Percentiles rank a stretch among this genome's conserved stretches.
Conservation (phyloP, 176 grass and related monocot species). For the Eleusine coracana region DNA sequence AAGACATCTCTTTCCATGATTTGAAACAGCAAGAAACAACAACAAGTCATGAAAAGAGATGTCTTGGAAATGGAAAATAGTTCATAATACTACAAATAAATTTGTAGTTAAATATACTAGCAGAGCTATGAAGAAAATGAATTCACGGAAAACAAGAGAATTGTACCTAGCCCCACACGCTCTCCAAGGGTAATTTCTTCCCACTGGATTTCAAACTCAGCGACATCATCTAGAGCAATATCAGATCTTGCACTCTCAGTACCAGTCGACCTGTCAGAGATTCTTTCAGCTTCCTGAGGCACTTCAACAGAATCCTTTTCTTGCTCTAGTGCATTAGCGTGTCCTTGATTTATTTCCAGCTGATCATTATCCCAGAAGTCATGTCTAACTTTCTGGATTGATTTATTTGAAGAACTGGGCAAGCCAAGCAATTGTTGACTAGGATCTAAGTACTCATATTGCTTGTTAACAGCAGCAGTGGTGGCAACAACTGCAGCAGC, state of each 20-base stretch:
- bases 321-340: constrained; percentile 49
- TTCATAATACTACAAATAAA: constrained; percentile 18
- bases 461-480: constrained; percentile 80
- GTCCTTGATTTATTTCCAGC: constrained; percentile 55
- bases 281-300: constrained; percentile 63
- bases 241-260: constrained; percentile 91
- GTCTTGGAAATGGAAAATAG: constrained; percentile 16
- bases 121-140: constrained; percentile 10
- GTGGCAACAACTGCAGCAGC: constrained; percentile 97
- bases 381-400: constrained; percentile 41
- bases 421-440: constrained; percentile 53
- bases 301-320: constrained; percentile 53
- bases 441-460: constrained; percentile 59
- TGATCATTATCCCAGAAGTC: constrained; percentile 49
- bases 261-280: constrained; percentile 78
- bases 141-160: constrained; percentile 28
- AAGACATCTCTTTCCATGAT: too few relatives aligned
- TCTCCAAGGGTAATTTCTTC: constrained; percentile 89
- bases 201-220: constrained; percentile 95
- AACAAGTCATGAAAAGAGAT: constrained; percentile 14
- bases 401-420: constrained; percentile 52
- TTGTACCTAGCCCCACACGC: constrained; percentile 91
- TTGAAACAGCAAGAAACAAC: too few relatives aligned
- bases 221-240: constrained; percentile 73
- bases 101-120: constrained; percentile 1